A percentile compares a stretch with the other conserved stretches of the same genome.
Evolutionary conservation across 2,329 filamentous ascomycete genomes (phyloP).

Genomic region (Berkeleyomyces basicola): DNA sequence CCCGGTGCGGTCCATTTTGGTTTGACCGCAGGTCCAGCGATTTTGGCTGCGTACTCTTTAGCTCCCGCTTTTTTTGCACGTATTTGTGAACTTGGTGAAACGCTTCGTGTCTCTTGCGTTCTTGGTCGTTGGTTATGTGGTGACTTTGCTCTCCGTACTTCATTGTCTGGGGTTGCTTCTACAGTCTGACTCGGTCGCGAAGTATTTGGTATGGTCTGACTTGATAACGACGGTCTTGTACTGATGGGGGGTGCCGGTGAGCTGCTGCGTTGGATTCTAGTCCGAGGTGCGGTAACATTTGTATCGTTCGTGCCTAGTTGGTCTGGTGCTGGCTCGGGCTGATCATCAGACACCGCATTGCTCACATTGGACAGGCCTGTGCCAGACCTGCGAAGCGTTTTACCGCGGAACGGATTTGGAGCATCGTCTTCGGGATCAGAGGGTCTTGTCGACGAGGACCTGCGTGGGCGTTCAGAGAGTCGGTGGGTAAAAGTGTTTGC

Average conservation of each 20-base stretch:
- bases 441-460: not conserved
- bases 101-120: not conserved
- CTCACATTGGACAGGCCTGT: conserved; percentile 5
- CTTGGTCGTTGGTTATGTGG: not conserved
- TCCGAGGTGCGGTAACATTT: conserved; percentile 36
- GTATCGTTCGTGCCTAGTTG: conserved; percentile 33
- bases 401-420: conserved; percentile 9
- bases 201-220: conserved; percentile 29
- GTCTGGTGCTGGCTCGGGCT: conserved; percentile 40
- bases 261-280: conserved; percentile 31
- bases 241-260: conserved; percentile 8
- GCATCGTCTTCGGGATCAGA: not conserved
- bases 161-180: not conserved
- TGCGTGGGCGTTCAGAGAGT: conserved; percentile 1
- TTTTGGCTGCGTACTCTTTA: conserved; percentile 1
- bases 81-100: not conserved
- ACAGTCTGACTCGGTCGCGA: conserved; percentile 26
- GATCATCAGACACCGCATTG: not conserved
- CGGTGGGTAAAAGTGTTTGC: not conserved
- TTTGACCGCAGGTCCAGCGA: not conserved
- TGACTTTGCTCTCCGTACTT: not conserved
- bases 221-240: conserved; percentile 1
- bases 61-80: conserved; percentile 5
- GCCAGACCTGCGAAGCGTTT: conserved; percentile 17
- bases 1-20: conserved; percentile 7